Evolutionary conservation across 2,329 filamentous ascomycete genomes (phyloP).

Genomic region (Talaromyces funiculosus): DNA sequence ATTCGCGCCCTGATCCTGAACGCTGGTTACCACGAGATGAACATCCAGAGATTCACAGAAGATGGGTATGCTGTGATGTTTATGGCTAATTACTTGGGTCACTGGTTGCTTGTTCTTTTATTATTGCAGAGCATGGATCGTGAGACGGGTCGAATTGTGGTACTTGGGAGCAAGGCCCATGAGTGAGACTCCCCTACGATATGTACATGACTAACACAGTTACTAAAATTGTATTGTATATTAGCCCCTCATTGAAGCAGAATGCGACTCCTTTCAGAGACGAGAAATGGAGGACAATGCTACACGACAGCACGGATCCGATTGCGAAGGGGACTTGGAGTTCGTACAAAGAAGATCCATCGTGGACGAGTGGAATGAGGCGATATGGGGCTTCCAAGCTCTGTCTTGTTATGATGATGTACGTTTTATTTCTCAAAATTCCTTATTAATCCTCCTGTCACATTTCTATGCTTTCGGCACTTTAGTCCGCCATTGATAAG

Average conservation of each 20-base stretch:
- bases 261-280: slow-evolving; percentile 8
- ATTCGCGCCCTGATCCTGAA: slow-evolving; percentile 38
- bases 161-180: slow-evolving; percentile 18
- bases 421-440: slow-evolving; percentile 9
- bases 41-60: slow-evolving; percentile 14
- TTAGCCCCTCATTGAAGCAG: neutral
- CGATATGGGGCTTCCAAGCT: slow-evolving; percentile 40
- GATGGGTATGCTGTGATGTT: slow-evolving; percentile 20
- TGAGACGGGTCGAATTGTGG: slow-evolving; percentile 17
- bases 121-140: slow-evolving; percentile 21
- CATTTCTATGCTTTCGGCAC: neutral
- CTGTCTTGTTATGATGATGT: slow-evolving; percentile 34
- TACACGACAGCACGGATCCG: slow-evolving; percentile 10
- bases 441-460: neutral
- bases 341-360: slow-evolving; percentile 21
- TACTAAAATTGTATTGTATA: neutral
- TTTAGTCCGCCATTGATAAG: neutral
- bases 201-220: neutral
- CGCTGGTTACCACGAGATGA: slow-evolving; percentile 23
- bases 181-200: slow-evolving; percentile 8
- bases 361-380: slow-evolving; percentile 24
- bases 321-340: slow-evolving; percentile 12
- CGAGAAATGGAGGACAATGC: slow-evolving; percentile 10
- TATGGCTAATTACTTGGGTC: slow-evolving; percentile 19
- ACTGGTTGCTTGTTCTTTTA: slow-evolving; percentile 20